phyloP scores from a whole-genome alignment of 306 rosid genomes.

The Castanea sativa region DNA sequence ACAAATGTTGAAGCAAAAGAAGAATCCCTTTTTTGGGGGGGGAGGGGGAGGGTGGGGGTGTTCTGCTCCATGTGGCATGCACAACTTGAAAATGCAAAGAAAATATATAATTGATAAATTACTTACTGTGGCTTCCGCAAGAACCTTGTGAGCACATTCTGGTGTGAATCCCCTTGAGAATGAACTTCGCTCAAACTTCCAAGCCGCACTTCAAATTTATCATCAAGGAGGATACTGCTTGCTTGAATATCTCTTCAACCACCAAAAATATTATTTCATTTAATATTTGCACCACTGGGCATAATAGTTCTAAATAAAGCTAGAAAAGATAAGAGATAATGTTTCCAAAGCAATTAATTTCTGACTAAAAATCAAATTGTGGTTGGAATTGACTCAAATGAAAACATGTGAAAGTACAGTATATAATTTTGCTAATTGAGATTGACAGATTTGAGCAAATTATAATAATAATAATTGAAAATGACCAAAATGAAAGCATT shows the following conservation, averaged over 20 bases:
- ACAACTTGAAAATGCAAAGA: neutral
- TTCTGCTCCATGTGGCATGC: neutral
- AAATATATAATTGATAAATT: neutral
- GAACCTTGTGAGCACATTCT: slow-evolving; percentile 58
- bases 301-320: neutral
- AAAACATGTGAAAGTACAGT: neutral
- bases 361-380: neutral
- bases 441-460: neutral
- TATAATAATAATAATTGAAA: too few species aligned
- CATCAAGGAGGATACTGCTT: slow-evolving; percentile 95
- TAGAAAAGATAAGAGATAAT: neutral
- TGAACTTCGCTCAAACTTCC: slow-evolving; percentile 89
- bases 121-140: slow-evolving; percentile 80
- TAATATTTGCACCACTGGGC: neutral
- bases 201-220: slow-evolving; percentile 92
- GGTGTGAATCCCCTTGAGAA: slow-evolving; percentile 74
- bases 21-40: neutral
- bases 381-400: neutral
- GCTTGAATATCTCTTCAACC: slow-evolving; percentile 81
- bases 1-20: neutral
- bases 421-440: neutral
- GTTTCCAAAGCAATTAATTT: neutral
- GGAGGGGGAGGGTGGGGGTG: neutral
- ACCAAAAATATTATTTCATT: slow-evolving; percentile 31
- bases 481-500: neutral